Conservation (phyloP, 2,329 filamentous ascomycete species). For the Penicillium verrucosum region DNA sequence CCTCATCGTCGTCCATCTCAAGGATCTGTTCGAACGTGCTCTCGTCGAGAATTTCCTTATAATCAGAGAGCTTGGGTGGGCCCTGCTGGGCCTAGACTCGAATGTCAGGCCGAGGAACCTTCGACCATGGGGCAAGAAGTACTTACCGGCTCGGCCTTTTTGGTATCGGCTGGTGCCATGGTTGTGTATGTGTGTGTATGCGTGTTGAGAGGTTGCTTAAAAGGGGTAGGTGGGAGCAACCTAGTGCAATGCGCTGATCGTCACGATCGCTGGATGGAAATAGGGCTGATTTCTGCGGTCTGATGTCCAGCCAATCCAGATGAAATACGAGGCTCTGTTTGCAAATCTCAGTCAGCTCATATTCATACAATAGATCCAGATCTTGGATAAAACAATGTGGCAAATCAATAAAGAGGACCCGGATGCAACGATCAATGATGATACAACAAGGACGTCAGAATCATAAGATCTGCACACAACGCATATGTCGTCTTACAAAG, state of each 20-base stretch:
- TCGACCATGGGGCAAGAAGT: neutral
- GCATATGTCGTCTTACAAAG: constrained; percentile 7
- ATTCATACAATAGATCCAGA: neutral
- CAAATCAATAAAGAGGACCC: neutral
- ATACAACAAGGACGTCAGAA: constrained; percentile 6
- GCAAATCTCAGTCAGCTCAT: constrained; percentile 2
- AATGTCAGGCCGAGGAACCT: neutral
- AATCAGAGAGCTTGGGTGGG: constrained; percentile 54
- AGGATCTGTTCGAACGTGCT: constrained; percentile 89
- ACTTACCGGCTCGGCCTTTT: constrained; percentile 29
- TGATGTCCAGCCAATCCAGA: constrained; percentile 2
- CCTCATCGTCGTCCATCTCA: constrained; percentile 93
- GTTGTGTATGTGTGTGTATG: constrained; percentile 1
- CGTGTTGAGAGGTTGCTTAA: neutral
- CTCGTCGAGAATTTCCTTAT: constrained; percentile 74
- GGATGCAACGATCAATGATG: constrained; percentile 1
- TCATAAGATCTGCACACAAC: neutral
- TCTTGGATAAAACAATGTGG: neutral
- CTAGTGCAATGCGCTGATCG: constrained; percentile 4
- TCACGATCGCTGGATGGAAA: constrained; percentile 1
- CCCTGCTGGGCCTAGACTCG: constrained; percentile 44
- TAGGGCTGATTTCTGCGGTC: constrained; percentile 6
- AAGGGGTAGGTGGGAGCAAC: neutral
- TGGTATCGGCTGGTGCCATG: constrained; percentile 31
- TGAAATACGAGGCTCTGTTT: constrained; percentile 1